phyloP scores from a whole-genome alignment of 192 early-diverging fungal genomes.

The Phycomyces nitens region DNA sequence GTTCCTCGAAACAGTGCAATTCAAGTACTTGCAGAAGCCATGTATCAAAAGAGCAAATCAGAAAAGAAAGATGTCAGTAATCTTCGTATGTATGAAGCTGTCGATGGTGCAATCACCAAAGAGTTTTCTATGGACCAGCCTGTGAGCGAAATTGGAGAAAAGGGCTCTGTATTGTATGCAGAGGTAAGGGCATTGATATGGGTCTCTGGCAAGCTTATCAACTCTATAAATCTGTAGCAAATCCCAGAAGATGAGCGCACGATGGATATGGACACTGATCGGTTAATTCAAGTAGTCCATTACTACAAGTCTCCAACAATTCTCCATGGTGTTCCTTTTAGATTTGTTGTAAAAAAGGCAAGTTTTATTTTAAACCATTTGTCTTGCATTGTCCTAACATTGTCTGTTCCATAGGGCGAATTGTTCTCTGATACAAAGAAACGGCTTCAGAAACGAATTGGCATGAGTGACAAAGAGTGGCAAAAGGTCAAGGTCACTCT shows the following conservation, averaged over 20 bases:
- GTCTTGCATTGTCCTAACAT: too few relatives aligned
- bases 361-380: neutral
- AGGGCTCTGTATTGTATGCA: constrained; percentile 47
- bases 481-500: constrained; percentile 59
- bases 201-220: too few relatives aligned
- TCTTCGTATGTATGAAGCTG: constrained; percentile 20
- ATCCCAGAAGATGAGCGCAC: constrained; percentile 46
- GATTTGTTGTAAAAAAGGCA: constrained; percentile 59
- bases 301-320: constrained; percentile 69
- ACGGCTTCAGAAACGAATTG: constrained; percentile 65
- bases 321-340: constrained; percentile 82
- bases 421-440: constrained; percentile 64
- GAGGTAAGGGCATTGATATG: constrained; percentile 44
- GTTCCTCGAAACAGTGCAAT: constrained; percentile 14
- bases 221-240: constrained; percentile 28
- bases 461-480: constrained; percentile 81
- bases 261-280: constrained; percentile 35
- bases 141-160: constrained; percentile 18
- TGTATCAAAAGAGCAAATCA: constrained; percentile 13
- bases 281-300: constrained; percentile 69
- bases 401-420: constrained; percentile 47
- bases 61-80: constrained; percentile 4
- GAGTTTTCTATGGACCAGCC: constrained; percentile 28
- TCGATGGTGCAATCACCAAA: constrained; percentile 21
- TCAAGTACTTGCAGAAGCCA: neutral